Evolutionary conservation across 139 green algal species (phyloP).

Genomic region (Haematococcus sp.): DNA sequence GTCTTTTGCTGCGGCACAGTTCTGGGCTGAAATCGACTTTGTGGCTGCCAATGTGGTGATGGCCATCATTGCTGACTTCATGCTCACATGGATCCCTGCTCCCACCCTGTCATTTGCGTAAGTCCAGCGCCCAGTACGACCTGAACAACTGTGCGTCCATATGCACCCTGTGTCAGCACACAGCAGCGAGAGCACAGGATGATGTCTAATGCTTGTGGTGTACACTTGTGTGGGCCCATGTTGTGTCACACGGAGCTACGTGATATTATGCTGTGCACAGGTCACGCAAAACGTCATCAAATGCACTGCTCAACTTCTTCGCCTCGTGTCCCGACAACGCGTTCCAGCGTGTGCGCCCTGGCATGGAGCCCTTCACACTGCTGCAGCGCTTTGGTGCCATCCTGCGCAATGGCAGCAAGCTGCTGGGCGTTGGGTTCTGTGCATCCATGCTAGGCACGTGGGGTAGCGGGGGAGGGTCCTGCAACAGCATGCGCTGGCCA

Average conservation of each 20-base stretch:
- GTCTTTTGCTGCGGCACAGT: neutral
- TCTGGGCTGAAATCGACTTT: slow-evolving; percentile 74
- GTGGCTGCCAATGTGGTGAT: slow-evolving; percentile 95
- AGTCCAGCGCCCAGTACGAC: neutral
- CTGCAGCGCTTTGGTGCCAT: slow-evolving; percentile 76
- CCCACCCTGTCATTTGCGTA: slow-evolving; percentile 73
- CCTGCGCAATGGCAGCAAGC: slow-evolving; percentile 86
- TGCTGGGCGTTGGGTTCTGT: slow-evolving; percentile 83
- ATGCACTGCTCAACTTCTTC: slow-evolving; percentile 57
- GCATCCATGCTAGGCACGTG: slow-evolving; percentile 73
- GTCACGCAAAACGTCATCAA: slow-evolving; percentile 12
- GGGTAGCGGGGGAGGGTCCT: slow-evolving; percentile 27
- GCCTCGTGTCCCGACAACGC: slow-evolving; percentile 93
- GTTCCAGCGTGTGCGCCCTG: slow-evolving; percentile 81
- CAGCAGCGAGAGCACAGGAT: no score
- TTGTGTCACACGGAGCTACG: neutral
- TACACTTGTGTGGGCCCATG: no score
- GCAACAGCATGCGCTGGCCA: no score
- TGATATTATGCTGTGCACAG: neutral
- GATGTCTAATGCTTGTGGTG: no score
- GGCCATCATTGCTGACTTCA: slow-evolving; percentile 98
- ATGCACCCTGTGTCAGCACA: no score
- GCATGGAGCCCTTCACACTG: slow-evolving; percentile 72
- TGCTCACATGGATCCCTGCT: slow-evolving; percentile 97
- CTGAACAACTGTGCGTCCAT: no score